phyloP scores from a whole-genome alignment of 495 filamentous ascomycete genomes.

The Aspergillus asperescens region DNA sequence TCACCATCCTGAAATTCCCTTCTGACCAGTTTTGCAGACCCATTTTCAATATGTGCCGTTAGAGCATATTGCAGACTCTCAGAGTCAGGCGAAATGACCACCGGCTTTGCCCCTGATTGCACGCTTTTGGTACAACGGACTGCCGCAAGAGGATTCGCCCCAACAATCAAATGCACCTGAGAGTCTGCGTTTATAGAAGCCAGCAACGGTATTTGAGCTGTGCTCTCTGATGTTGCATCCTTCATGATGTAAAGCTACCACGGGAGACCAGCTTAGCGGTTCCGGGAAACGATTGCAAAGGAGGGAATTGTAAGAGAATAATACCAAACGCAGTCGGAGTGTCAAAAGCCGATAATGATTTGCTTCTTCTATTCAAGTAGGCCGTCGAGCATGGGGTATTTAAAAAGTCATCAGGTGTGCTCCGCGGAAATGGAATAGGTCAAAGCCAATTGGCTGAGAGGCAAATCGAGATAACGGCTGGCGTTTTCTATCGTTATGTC shows the following conservation, averaged over 20 bases:
- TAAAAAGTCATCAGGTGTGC: neutral
- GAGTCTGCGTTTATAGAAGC: conserved; percentile 67
- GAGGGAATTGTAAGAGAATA: neutral
- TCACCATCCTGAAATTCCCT: conserved; percentile 69
- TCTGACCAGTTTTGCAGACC: conserved; percentile 65
- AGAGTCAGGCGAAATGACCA: conserved; percentile 69
- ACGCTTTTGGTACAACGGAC: conserved; percentile 75
- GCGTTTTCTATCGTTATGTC: conserved; percentile 5
- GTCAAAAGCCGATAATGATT: neutral
- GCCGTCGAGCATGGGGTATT: neutral
- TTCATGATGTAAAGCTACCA: conserved; percentile 31
- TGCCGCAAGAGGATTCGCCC: conserved; percentile 79
- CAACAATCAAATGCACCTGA: conserved; percentile 82
- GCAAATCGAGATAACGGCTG: conserved; percentile 20
- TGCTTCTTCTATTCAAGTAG: neutral
- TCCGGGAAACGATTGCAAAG: neutral
- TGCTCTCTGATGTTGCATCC: conserved; percentile 25
- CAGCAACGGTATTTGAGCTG: conserved; percentile 51
- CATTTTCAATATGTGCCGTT: conserved; percentile 64
- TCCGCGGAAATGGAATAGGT: conserved; percentile 23
- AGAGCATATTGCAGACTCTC: conserved; percentile 65
- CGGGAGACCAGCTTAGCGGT: neutral
- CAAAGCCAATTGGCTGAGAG: conserved; percentile 13
- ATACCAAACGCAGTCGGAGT: neutral
- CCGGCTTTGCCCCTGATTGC: conserved; percentile 79